Evolutionary conservation across 306 rosid genomes (phyloP).

Genomic region (Pyrus bretschneideri): DNA sequence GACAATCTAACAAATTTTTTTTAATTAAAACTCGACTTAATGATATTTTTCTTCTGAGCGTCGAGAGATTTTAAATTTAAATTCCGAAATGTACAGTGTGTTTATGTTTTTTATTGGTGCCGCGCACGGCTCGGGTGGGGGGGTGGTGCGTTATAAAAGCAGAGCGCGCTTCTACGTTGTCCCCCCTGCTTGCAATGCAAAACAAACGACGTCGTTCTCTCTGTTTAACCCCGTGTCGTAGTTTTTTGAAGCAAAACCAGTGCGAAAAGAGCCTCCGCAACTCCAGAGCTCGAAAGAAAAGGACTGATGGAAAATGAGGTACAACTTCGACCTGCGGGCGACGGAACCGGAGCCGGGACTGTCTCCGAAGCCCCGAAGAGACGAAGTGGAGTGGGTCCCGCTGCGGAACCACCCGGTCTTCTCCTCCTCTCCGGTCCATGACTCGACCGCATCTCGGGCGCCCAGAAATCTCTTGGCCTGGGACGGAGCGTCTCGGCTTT

Average conservation of each 20-base stretch:
- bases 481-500: conserved; percentile 83
- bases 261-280: background rate
- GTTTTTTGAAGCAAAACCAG: background rate
- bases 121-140: background rate
- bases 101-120: background rate
- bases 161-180: background rate
- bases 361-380: conserved; percentile 50
- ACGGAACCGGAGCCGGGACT: conserved; percentile 30
- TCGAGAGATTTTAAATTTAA: too few relatives aligned
- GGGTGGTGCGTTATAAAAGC: background rate
- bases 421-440: conserved; percentile 21
- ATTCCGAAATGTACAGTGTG: too few relatives aligned
- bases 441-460: conserved; percentile 2
- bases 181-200: too few relatives aligned
- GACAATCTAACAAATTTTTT: too few relatives aligned
- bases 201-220: background rate
- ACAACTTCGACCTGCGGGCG: conserved; percentile 32
- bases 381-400: conserved; percentile 73
- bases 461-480: conserved; percentile 55
- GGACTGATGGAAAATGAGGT: conserved; percentile 33
- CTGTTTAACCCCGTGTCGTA: background rate
- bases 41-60: too few relatives aligned
- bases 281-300: background rate
- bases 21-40: too few relatives aligned
- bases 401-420: conserved; percentile 69